phyloP scores from a whole-genome alignment of 1,139 yeast species.

The Hanseniaspora uvarum region DNA sequence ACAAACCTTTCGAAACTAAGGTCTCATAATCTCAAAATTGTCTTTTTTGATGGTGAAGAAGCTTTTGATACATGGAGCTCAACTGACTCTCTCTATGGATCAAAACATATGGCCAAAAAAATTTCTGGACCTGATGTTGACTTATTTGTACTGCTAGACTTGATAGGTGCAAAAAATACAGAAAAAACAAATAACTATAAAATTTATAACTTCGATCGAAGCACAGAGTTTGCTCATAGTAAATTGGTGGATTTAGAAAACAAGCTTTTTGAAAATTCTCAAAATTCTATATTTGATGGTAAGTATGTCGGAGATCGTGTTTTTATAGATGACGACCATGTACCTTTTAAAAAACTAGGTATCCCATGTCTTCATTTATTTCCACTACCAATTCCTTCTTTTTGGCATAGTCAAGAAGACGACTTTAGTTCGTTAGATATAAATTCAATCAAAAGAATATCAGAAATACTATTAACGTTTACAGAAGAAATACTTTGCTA shows the following conservation, averaged over 20 bases:
- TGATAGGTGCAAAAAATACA: constrained; percentile 37
- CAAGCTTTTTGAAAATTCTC: constrained; percentile 17
- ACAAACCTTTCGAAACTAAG: constrained; percentile 6
- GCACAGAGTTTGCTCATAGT: constrained; percentile 35
- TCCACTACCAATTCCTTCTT: constrained; percentile 40
- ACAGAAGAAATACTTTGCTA: neutral
- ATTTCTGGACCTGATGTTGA: constrained; percentile 35
- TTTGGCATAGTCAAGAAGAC: constrained; percentile 42
- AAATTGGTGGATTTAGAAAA: neutral
- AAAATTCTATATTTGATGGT: constrained; percentile 31
- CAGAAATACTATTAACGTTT: constrained; percentile 26
- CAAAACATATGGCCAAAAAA: constrained; percentile 39
- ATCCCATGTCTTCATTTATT: constrained; percentile 44
- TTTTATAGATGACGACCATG: constrained; percentile 43
- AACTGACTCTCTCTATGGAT: constrained; percentile 46
- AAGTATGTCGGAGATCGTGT: constrained; percentile 17
- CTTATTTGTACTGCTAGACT: constrained; percentile 40
- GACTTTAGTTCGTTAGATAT: constrained; percentile 28
- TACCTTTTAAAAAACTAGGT: constrained; percentile 40
- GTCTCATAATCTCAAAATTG: constrained; percentile 32
- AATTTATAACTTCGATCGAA: constrained; percentile 40
- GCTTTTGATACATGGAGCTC: constrained; percentile 43
- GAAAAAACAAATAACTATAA: constrained; percentile 12
- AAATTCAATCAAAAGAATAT: constrained; percentile 27
- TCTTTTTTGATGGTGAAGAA: constrained; percentile 54